Evolutionary conservation across 129 eudicot genomes (phyloP), one percentile per base, ranked within the genome.

Genomic region (Smallanthus sonchifolius): DNA sequence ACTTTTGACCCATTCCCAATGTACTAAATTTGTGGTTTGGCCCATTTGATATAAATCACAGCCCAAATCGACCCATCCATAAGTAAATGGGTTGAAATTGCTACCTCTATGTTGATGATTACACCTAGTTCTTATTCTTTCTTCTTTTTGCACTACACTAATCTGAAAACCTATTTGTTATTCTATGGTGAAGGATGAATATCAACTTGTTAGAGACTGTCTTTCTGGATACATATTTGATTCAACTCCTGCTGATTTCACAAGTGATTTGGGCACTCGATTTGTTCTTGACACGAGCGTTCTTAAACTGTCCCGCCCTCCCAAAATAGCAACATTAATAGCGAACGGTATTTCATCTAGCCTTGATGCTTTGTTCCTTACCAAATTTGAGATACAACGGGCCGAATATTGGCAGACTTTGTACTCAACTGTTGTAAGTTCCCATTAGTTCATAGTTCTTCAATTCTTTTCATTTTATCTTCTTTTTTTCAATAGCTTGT

Each of bases 321-420:
- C 97, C 24, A 70, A 55, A 39, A 51, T 88, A 19, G 96, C 81
- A 54, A 76, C 90, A 48, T 85, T 97, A 89, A 83, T 94, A 43
- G 96, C 91, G 62, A 81, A 69, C 36, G 86, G 87, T 64, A 79
- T 91, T 64, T 65, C 93, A 43, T 90, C 89, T 54, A 71, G 84
- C 20, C 83, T 91, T 45, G 99, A 94, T 72, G 85, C 87, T 74
- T 77, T 94, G 17, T 94, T 94, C 67, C 96, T 90, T 56, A 72
- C 67, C 80, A 88, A 78, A 84, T 83, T 85, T 60, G 99, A 94
- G 80, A 70, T 87, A 2, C 97, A 91, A 63, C 97, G 97, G 42
- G 99, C 99, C 10, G 96, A 91, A 78, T 94, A 86, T 77, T 94
- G 99, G 99, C 99, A 94, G 80, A 91, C 94, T 69, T 81, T 94